A percentile compares a stretch with the other conserved stretches of the same genome.
Conservation (phyloP, 2,329 filamentous ascomycete species). For the Aspergillus arachidicola region DNA sequence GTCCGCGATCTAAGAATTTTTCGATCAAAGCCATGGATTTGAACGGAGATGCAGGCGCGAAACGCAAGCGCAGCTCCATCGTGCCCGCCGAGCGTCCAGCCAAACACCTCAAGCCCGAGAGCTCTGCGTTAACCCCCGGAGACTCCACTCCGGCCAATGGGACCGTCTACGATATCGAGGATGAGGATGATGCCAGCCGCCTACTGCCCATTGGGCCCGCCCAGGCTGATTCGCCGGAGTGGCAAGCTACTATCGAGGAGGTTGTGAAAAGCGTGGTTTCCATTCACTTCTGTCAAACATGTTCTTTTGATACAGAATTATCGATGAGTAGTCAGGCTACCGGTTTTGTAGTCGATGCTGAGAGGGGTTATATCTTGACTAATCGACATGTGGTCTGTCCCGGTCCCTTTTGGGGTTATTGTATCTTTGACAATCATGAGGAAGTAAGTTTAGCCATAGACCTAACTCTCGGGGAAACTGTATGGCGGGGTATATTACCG, state of each 20-base stretch:
- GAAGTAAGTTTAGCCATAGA: conserved; percentile 50
- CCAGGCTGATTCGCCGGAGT: conserved; percentile 73
- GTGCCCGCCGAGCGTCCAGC: conserved; percentile 54
- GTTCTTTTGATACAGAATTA: conserved; percentile 95
- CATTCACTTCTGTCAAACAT: conserved; percentile 98
- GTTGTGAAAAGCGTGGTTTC: conserved; percentile 96
- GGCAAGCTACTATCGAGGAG: conserved; percentile 92
- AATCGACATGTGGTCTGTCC: conserved; percentile 93
- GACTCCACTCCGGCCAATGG: conserved; percentile 48
- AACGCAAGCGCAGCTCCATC: conserved; percentile 59
- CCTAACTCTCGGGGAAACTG: background rate
- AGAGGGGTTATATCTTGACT: conserved; percentile 84
- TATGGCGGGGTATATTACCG: background rate
- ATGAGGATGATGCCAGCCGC: conserved; percentile 50
- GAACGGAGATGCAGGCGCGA: conserved; percentile 52
- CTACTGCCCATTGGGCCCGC: conserved; percentile 51
- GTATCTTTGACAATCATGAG: conserved; percentile 98
- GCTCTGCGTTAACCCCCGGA: conserved; percentile 41
- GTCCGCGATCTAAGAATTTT: conserved; percentile 9
- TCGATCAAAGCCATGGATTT: conserved; percentile 47
- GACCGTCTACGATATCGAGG: conserved; percentile 48
- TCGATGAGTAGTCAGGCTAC: conserved; percentile 94
- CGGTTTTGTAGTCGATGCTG: conserved; percentile 94
- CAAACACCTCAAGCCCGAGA: conserved; percentile 58
- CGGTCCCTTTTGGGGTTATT: conserved; percentile 96